Evolutionary conservation across 2,329 filamentous ascomycete genomes (phyloP).

Genomic region (Botrytis porri): DNA sequence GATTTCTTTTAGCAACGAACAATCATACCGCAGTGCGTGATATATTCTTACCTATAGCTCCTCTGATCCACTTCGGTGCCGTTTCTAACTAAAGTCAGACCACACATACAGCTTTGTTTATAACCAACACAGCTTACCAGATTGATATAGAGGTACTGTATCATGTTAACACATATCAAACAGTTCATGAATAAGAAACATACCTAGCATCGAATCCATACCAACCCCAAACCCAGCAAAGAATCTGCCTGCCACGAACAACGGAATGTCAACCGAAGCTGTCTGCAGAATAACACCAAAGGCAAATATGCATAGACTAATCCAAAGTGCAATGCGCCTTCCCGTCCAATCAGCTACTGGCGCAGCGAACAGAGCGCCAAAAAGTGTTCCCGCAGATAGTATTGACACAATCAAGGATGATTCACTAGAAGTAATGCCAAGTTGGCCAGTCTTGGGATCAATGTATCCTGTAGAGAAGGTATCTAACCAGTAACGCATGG

Average conservation of each 20-base stretch:
- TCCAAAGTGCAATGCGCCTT: constrained; percentile 58
- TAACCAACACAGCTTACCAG: neutral
- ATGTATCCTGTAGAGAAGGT: constrained; percentile 53
- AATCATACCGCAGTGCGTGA: no score
- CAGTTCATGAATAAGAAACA: constrained; percentile 22
- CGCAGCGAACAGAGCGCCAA: constrained; percentile 50
- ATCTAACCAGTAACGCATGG: constrained; percentile 50
- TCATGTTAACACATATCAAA: neutral
- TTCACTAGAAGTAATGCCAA: constrained; percentile 50
- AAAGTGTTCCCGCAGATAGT: constrained; percentile 75
- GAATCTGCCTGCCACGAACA: constrained; percentile 71
- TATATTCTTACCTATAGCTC: neutral
- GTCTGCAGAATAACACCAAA: constrained; percentile 67
- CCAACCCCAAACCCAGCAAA: constrained; percentile 73
- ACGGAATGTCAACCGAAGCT: constrained; percentile 56
- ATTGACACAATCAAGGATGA: constrained; percentile 65
- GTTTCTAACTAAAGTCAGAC: neutral
- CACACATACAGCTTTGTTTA: neutral
- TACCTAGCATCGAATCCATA: constrained; percentile 63
- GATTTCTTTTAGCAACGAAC: neutral
- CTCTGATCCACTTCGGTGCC: constrained; percentile 19
- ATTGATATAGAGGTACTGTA: constrained; percentile 16
- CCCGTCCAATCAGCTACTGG: constrained; percentile 43
- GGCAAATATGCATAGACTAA: constrained; percentile 63
- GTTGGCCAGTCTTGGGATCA: constrained; percentile 42